Base-by-base conservation (phyloP, 2,329 filamentous ascomycete species). In the Colletotrichum incanum region DNA sequence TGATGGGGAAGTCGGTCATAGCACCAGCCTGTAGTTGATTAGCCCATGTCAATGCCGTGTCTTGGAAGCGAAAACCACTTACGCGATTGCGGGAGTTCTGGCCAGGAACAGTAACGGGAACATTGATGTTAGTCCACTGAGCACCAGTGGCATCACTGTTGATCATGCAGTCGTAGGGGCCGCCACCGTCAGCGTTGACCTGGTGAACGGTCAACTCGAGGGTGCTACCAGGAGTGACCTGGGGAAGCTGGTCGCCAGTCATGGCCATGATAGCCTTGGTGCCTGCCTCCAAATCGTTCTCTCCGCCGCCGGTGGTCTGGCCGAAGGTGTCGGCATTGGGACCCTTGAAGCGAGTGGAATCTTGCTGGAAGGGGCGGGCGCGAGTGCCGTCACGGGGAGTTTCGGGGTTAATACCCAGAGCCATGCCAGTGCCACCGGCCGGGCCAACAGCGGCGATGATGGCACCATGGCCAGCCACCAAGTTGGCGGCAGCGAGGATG, bases 321-420 rank as follows among this genome's bases (percentile, higher is more conserved):
- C 90, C 89, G 75, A 90, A 84, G 28, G 85, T 85, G 47, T 85
- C 85, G 16, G 85, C 87, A 18, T 84, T 79, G 55, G 81, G 82
- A 47, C 88, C 88, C 62, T 83, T 82, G 86, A 92, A 92, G 71
- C 89, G 88, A 61, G 90, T 93, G 58, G 86, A 85, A 75, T 92
- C 91, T 73, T 87, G 86, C 82, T 93, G 90, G 84, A 91, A 91
- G 59, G 90, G 90, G 55, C 85, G 81, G 73, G 90, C 86, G 11
- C 82, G 79, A 26, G 90, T 91, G 49, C 90, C 90, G 74, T 91
- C 89, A 73, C 90, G 90, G 47, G 90, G 90, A 65, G 89, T 92
- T 75, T 75, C 76, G 58, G 85, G 83, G 78, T 88, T 85, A 72
- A 92, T 78, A 67, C 83, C 84, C 3, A 87, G 80, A n/a, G 81